A percentile compares a stretch with the other conserved stretches of the same genome.
Evolutionary conservation across 2,329 filamentous ascomycete species (phyloP).

Genomic region (Didymella pinodella): DNA sequence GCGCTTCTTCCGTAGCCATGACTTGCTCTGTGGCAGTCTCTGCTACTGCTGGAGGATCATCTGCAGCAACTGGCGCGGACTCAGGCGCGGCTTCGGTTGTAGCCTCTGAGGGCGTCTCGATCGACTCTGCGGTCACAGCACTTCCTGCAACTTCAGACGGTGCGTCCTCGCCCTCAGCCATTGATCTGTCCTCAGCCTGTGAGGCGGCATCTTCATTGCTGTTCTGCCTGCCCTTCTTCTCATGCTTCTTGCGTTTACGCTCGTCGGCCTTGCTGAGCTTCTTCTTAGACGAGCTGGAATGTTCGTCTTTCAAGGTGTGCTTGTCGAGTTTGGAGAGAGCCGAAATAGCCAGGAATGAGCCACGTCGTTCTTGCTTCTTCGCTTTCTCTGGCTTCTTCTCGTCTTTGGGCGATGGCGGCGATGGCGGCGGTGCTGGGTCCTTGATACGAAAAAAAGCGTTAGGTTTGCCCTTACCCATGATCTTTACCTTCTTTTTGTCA

Average conservation of each 20-base stretch:
- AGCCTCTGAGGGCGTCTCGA: conserved; percentile 2
- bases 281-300: conserved; percentile 26
- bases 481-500: conserved; percentile 32
- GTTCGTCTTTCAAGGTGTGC: conserved; percentile 23
- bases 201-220: conserved; percentile 13
- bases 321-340: conserved; percentile 26
- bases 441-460: conserved; percentile 46
- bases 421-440: conserved; percentile 30
- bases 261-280: conserved; percentile 40
- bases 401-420: conserved; percentile 37
- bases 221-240: conserved; percentile 32
- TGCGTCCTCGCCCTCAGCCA: conserved; percentile 28
- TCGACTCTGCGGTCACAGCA: neutral
- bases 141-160: conserved; percentile 16
- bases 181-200: conserved; percentile 19
- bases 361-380: conserved; percentile 37
- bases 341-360: conserved; percentile 30
- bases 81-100: neutral
- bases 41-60: conserved; percentile 3
- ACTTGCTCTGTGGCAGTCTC: conserved; percentile 4
- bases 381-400: conserved; percentile 37
- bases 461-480: conserved; percentile 39
- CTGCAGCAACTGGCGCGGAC: neutral
- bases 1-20: neutral
- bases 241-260: conserved; percentile 37